Conservation (phyloP, 2,329 filamentous ascomycete species). For the Fusarium cyanostomum region DNA sequence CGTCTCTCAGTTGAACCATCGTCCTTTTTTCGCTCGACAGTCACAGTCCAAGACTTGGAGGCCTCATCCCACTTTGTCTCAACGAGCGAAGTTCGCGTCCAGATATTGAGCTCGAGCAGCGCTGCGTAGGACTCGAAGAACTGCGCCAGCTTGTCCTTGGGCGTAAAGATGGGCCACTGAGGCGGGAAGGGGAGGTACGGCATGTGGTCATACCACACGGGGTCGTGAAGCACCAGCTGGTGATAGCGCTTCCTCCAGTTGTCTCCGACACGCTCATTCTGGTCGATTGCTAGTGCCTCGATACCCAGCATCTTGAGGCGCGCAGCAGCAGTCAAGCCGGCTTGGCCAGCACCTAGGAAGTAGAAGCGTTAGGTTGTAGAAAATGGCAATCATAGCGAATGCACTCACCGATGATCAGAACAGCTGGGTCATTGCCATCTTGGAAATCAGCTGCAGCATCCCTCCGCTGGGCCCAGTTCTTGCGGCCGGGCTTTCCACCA, state of each 20-base stretch:
- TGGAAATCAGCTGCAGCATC: conserved; percentile 57
- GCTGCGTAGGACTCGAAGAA: conserved; percentile 74
- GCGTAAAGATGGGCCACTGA: conserved; percentile 75
- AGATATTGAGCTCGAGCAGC: conserved; percentile 74
- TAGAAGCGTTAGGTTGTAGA: background rate
- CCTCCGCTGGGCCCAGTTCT: conserved; percentile 69
- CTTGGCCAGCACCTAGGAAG: conserved; percentile 65
- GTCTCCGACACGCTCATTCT: conserved; percentile 66
- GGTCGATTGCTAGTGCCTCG: conserved; percentile 66
- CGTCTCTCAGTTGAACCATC: conserved; percentile 60
- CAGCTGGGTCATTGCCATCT: conserved; percentile 60
- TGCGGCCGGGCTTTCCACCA: conserved; percentile 59
- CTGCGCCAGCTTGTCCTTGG: conserved; percentile 76
- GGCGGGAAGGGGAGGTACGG: conserved; percentile 72
- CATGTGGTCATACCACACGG: conserved; percentile 69
- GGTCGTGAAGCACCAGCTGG: conserved; percentile 74
- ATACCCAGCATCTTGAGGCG: conserved; percentile 68
- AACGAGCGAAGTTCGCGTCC: conserved; percentile 63
- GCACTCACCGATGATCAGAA: conserved; percentile 67
- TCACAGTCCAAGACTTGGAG: conserved; percentile 63
- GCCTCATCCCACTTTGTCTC: conserved; percentile 61
- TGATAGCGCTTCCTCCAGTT: conserved; percentile 72
- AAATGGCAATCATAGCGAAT: fast-evolving
- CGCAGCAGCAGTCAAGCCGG: conserved; percentile 65
- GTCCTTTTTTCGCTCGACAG: conserved; percentile 59